These are phyloP conservation scores for Pugionium cornutum DNA, from an alignment of 345 rosid genomes.

Conservation along the genomic window DNA sequence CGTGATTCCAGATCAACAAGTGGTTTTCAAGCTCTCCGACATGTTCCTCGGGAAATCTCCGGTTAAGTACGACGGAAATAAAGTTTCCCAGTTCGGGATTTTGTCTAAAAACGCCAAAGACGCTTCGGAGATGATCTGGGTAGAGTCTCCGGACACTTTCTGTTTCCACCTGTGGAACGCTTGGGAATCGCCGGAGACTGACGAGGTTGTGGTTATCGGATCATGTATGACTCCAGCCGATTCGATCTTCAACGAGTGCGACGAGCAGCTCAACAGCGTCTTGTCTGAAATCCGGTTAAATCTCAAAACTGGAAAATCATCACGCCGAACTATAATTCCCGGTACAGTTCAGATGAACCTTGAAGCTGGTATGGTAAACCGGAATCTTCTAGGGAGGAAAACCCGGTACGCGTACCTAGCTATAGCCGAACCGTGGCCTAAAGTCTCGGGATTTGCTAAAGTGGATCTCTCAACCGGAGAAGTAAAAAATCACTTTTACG, in stretches of 20 bases:
- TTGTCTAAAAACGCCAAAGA: slow-evolving; percentile 55
- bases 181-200: slow-evolving; percentile 84
- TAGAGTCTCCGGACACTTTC: slow-evolving; percentile 77
- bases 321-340: slow-evolving; percentile 60
- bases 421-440: slow-evolving; percentile 96
- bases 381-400: slow-evolving; percentile 69
- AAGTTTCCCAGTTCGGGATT: slow-evolving; percentile 74
- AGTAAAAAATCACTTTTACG: slow-evolving; percentile 60
- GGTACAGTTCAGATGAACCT: slow-evolving; percentile 68
- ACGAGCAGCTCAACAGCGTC: slow-evolving; percentile 72
- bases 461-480: slow-evolving; percentile 80
- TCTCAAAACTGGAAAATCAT: slow-evolving; percentile 75
- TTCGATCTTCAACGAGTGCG: slow-evolving; percentile 91
- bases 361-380: slow-evolving; percentile 98
- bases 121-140: slow-evolving; percentile 67
- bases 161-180: slow-evolving; percentile 97
- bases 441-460: slow-evolving; percentile 84
- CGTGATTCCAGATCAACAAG: slow-evolving; percentile 91
- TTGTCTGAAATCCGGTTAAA: slow-evolving; percentile 84
- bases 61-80: slow-evolving; percentile 73
- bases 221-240: slow-evolving; percentile 99
- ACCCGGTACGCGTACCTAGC: slow-evolving; percentile 80
- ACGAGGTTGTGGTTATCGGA: slow-evolving; percentile 87
- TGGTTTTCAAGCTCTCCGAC: slow-evolving; percentile 81
- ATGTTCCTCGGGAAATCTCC: slow-evolving; percentile 91